phyloP scores from a whole-genome alignment of 768 basidiomycete species.

The Podaxis carcinomalis region DNA sequence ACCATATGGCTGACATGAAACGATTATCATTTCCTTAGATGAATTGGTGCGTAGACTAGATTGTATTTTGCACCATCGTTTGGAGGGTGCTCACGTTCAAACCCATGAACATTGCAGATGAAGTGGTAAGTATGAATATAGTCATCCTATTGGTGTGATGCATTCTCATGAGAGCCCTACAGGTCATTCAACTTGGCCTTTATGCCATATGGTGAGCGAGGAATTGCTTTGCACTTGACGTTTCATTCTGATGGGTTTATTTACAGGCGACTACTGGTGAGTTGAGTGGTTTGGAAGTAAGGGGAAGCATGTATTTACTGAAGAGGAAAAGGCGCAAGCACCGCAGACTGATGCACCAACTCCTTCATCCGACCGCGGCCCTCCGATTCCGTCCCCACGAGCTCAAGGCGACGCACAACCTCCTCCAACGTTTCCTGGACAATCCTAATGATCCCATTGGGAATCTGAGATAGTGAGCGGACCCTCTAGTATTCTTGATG shows the following conservation, averaged over 20 bases:
- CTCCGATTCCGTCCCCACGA: conserved; percentile 21
- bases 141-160: background rate
- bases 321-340: conserved; percentile 25
- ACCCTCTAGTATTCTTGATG: background rate
- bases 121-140: background rate
- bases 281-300: background rate
- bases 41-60: conserved; percentile 1
- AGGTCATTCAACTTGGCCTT: conserved; percentile 25
- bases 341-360: conserved; percentile 26
- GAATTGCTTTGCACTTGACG: conserved; percentile 1
- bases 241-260: background rate
- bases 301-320: background rate
- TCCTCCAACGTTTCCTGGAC: conserved; percentile 25
- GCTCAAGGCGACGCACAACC: conserved; percentile 21
- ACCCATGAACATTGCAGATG: background rate
- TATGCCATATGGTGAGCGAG: conserved; percentile 25
- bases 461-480: background rate
- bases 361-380: conserved; percentile 24
- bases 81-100: no score
- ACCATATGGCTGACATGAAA: no score
- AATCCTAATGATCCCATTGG: conserved; percentile 14
- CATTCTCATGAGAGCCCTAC: conserved; percentile 12
- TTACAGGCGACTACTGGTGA: conserved; percentile 18
- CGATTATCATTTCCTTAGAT: background rate
- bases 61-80: no score